phyloP scores from a whole-genome alignment of 805 yeast species.

The Tanozyma kutaoensis region DNA sequence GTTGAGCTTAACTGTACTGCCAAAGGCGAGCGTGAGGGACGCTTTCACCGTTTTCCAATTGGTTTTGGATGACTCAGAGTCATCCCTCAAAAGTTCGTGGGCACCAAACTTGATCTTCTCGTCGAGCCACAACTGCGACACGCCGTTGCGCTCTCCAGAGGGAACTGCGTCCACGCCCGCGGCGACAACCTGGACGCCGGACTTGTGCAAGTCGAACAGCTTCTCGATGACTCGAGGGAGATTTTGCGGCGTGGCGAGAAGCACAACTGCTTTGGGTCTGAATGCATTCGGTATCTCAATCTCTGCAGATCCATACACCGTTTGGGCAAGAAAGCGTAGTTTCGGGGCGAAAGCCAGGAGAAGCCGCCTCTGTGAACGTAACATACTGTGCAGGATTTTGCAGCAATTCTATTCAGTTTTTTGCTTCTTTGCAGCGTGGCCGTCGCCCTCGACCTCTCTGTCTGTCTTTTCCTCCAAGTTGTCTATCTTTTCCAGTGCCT shows the following conservation, averaged over 20 bases:
- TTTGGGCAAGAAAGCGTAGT: too few relatives aligned
- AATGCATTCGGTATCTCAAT: slow-evolving; percentile 6
- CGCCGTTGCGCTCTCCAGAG: slow-evolving; percentile 17
- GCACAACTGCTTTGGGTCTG: slow-evolving; percentile 15
- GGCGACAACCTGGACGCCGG: slow-evolving; percentile 20
- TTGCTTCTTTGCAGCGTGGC: neutral
- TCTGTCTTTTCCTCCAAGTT: slow-evolving; percentile 6
- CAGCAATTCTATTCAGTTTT: neutral
- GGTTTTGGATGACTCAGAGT: slow-evolving; percentile 18
- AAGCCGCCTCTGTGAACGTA: too few relatives aligned
- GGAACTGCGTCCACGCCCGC: slow-evolving; percentile 28
- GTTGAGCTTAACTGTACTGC: slow-evolving; percentile 8
- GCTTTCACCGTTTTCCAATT: slow-evolving; percentile 24
- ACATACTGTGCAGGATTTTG: neutral
- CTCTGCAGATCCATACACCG: too few relatives aligned
- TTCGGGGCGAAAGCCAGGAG: too few relatives aligned
- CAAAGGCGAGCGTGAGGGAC: slow-evolving; percentile 9
- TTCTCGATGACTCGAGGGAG: slow-evolving; percentile 16
- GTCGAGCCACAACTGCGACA: slow-evolving; percentile 26
- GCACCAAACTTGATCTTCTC: too few relatives aligned
- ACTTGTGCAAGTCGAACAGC: slow-evolving; percentile 13
- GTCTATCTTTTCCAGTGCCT: slow-evolving; percentile 1
- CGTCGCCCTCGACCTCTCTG: neutral
- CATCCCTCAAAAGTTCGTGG: too few relatives aligned
- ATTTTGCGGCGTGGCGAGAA: slow-evolving; percentile 23